A percentile compares a stretch with the other conserved stretches of the same genome.
Evolutionary conservation across 768 basidiomycete species (phyloP).

Genomic region (Pholiota microspora): DNA sequence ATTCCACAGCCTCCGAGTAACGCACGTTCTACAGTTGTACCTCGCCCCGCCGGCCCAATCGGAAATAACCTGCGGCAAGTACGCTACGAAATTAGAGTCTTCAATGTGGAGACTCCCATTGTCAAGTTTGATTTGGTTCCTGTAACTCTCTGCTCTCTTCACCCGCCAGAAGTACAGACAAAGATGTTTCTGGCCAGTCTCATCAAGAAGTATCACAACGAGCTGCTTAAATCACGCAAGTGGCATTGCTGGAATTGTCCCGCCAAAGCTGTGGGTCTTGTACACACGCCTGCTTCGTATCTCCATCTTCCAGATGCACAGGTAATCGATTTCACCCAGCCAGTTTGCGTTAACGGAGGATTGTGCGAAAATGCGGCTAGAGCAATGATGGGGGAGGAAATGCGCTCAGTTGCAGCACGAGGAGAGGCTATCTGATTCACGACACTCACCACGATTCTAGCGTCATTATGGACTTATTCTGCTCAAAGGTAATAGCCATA

Average conservation of each 20-base stretch:
- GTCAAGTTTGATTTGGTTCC: slow-evolving; percentile 11
- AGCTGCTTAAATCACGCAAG: slow-evolving; percentile 1
- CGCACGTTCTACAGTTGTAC: background rate
- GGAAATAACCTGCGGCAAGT: background rate
- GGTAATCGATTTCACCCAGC: slow-evolving; percentile 9
- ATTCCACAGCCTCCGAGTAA: background rate
- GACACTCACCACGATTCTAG: too few relatives aligned
- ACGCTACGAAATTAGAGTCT: slow-evolving; percentile 13
- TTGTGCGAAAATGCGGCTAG: slow-evolving; percentile 23
- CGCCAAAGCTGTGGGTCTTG: slow-evolving; percentile 1
- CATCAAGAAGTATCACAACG: slow-evolving; percentile 12
- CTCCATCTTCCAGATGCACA: slow-evolving; percentile 4
- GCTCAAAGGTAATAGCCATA: too few relatives aligned
- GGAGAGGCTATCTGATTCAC: background rate
- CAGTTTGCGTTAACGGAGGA: slow-evolving; percentile 8
- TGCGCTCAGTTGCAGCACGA: slow-evolving; percentile 2
- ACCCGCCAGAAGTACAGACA: slow-evolving; percentile 12
- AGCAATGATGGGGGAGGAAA: slow-evolving; percentile 2
- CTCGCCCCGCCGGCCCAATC: background rate
- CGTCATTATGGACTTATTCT: too few relatives aligned
- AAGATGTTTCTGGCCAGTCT: slow-evolving; percentile 8
- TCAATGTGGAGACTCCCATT: slow-evolving; percentile 2
- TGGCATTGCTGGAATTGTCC: slow-evolving; percentile 14
- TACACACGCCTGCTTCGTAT: slow-evolving; percentile 6
- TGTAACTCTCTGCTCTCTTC: background rate